Evolutionary conservation across 2,329 filamentous ascomycete species (phyloP), one percentile per base, ranked within the genome.

Genomic region (Dissoconium aciculare): DNA sequence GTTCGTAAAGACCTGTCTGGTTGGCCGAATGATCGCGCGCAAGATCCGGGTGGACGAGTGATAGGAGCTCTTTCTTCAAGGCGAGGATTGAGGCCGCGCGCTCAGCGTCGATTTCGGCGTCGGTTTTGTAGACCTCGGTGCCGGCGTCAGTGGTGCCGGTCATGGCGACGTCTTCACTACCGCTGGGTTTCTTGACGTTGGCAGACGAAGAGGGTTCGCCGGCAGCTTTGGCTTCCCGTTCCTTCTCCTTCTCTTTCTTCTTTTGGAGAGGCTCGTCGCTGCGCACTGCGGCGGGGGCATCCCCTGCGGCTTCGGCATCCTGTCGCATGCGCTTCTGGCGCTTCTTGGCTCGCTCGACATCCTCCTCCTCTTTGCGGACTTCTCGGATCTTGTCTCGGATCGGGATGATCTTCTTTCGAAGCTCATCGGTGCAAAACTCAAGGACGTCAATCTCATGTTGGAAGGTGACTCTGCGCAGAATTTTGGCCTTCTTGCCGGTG

Each of bases 391-490:
- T 91, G 63, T 98, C 89, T 36, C 89, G 74, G n/a, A 98, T 78
- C 1, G 89, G 91, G 27, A 94, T 64, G 26, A 98, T 67, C 44
- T 79, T 71, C 51, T 77, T 76, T 55, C 74, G 78, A 39, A 98
- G 65, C 31, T 89, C 78, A 15, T 95, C 85, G 9, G 85, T 87
- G 57, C 89, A 98, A 58, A 93, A 94, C 53, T 98, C 89, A 13
- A 92, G 75, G 23, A 82, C 74, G 49, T 98, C 89, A 17, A 98
- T 64, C 57, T 98, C 89, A 30, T 81, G 75, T 5, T 87, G 87
- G 53, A 98, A 98, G 0, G 83, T 87, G 34, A 98, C 89, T 60
- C 95, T 98, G 53, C 85, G 81, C 81, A 98, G 87, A 47, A 98
- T 98, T 68, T 98, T 98, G 43, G 87, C 85, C 67, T 98, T 98